Base-by-base conservation (phyloP, 192 early-diverging fungal genomes). In the Neocallimastix lanati region DNA sequence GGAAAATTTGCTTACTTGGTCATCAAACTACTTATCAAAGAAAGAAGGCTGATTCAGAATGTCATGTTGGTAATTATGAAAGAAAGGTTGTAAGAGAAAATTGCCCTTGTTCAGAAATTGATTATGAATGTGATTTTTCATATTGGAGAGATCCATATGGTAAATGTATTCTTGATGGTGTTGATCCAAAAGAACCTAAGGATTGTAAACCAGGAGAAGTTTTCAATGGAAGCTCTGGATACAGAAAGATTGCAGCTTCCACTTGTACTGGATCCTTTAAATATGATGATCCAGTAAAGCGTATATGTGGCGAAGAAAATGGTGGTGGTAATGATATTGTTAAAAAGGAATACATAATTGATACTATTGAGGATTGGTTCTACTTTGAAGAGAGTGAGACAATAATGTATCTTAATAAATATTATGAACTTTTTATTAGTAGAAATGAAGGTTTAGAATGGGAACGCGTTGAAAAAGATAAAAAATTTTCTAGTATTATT, bases 111-210 rank as follows among this genome's bases (percentile, higher is more conserved):
- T 88, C 92, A 0, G 86, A 84, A 29, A 87, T 88, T 76, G 97
- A 99, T 85, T 99, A 90, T 84, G 97, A 98, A 85, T 99, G 97
- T 82, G 96, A 99, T 84, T 92, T 90, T 80, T 91, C 94, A 82
- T 98, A 90, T 84, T 85, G 88, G 15, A 88, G 28, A 35, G 82
- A 80, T 67, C 50, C 50, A n/a, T 67, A 67, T n/a, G 50, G 50
- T 67, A 67, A 67, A 67, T 67, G 50, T 67, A 25, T 83, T 3
- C 77, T 76, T 15, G 87, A 89, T 77, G 93, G 92, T 13, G 87
- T 83, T 21, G 94, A 98, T 80, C 94, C 94, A 13, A 83, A 90
- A 16, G 90, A 92, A 82, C 95, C 96, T 0, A 79, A 81, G 2
- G 85, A 87, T 76, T 97, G 97, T 81, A 86, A 85, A 25, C 90